These are phyloP conservation scores for Hypomyces rosellus DNA, from an alignment of 2,329 filamentous ascomycete genomes.

Conservation along the genomic window DNA sequence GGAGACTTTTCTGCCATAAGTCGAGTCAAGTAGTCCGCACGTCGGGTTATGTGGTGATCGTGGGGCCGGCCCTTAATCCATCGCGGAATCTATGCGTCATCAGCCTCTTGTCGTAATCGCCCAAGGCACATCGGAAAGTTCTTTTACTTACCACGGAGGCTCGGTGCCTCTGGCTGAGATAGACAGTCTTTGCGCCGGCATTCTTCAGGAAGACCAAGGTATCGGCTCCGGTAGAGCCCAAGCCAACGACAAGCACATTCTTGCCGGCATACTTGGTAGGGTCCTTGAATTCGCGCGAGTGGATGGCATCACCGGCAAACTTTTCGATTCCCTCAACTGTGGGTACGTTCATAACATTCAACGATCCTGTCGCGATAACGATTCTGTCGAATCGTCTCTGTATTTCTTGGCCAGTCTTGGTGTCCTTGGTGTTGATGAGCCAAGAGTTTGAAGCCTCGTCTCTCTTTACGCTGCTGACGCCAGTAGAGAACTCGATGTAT, in stretches of 20 bases:
- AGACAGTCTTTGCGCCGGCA: slow-evolving; percentile 31
- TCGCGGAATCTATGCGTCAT: slow-evolving; percentile 3
- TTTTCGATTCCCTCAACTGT: slow-evolving; percentile 30
- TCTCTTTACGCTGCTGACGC: slow-evolving; percentile 20
- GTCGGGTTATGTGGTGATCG: slow-evolving; percentile 7
- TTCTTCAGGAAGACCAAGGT: slow-evolving; percentile 25
- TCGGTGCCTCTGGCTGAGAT: slow-evolving; percentile 35
- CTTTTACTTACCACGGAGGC: slow-evolving; percentile 19
- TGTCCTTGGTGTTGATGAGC: slow-evolving; percentile 22
- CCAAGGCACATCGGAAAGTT: background rate
- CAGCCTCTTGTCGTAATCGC: too few relatives aligned
- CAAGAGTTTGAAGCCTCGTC: slow-evolving; percentile 21
- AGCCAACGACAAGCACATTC: slow-evolving; percentile 40
- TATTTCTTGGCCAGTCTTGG: slow-evolving; percentile 15
- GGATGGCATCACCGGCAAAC: slow-evolving; percentile 34
- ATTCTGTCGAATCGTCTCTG: slow-evolving; percentile 29
- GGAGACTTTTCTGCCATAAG: slow-evolving; percentile 3
- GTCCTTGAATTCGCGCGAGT: slow-evolving; percentile 32
- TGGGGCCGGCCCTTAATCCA: slow-evolving; percentile 3
- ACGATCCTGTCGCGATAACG: slow-evolving; percentile 29
- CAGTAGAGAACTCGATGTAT: slow-evolving; percentile 22
- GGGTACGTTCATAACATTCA: slow-evolving; percentile 28
- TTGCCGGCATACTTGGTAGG: slow-evolving; percentile 30
- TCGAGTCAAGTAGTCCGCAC: background rate
- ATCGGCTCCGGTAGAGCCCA: slow-evolving; percentile 31